Conservation (phyloP, 2,329 filamentous ascomycete genomes). For the Fusarium euwallaceae region DNA sequence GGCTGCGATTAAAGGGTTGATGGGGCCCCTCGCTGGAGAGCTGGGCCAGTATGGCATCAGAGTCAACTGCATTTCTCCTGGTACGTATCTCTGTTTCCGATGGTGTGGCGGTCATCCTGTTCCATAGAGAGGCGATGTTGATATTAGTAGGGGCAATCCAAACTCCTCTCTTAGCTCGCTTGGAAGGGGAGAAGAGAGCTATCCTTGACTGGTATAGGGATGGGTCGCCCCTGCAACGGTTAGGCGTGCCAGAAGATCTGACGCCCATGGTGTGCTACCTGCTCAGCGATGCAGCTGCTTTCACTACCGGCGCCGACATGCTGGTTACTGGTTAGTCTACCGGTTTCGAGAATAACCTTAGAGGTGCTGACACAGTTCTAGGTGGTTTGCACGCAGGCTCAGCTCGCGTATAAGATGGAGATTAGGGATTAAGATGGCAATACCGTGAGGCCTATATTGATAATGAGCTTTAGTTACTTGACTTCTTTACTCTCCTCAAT, state of each 20-base stretch:
- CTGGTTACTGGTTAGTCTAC: neutral
- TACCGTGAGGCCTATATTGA: too few species aligned
- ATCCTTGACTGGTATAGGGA: neutral
- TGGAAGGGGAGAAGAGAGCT: neutral
- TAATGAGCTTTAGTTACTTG: too few species aligned
- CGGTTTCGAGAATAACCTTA: neutral
- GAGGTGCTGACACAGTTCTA: neutral
- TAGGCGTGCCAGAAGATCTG: neutral
- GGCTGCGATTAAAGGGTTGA: neutral
- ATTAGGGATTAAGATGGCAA: too few species aligned
- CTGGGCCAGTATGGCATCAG: neutral
- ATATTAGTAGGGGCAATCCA: neutral
- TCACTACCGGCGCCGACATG: neutral
- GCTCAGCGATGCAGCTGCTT: neutral
- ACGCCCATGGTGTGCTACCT: neutral
- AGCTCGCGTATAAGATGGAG: neutral
- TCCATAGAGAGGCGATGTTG: neutral
- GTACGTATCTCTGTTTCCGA: neutral
- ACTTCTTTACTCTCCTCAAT: neutral
- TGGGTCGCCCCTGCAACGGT: neutral
- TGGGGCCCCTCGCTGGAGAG: neutral
- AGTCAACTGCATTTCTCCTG: neutral
- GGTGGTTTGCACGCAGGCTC: neutral
- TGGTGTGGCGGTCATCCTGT: neutral
- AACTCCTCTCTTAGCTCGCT: neutral